Base-by-base conservation (phyloP, 148 eudicot genomes). In the Cornus kousa region DNA sequence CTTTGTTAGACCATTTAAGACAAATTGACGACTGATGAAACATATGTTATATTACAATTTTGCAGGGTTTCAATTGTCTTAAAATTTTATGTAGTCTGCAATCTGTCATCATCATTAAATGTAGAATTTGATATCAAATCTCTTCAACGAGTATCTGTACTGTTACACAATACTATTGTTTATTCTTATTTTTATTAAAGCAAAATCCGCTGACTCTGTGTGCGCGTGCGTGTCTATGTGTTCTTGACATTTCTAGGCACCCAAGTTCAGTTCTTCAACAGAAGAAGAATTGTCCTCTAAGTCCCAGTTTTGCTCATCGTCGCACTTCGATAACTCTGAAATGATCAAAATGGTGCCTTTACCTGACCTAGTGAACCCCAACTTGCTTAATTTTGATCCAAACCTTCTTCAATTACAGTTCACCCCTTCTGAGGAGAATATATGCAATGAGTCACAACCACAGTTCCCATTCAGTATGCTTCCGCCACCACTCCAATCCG, bases 261-360 rank as follows among this genome's bases (percentile, higher is more conserved):
- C 86, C 2, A 82, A 84, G 80, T 68, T 79, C 24, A 72, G 82
- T 74, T 80, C 78, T 65, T 86, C 87, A 73, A 64, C 78, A 19
- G 84, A 82, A 60, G 84, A 82, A 77, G 80, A 77, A 39, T 31
- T 80, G 19, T 35, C 64, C n/a, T 32, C 84, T 7, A 77, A 64
- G 50, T 48, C 82, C 31, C 73, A 46, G 19, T 79, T 70, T 35
- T 76, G 81, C 79, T 78, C 82, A 46, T 76, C 84, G 23, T 70
- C 82, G 48, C 68, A 62, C 70, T 28, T 48, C 16, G 68, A 69
- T 14, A 24, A 77, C 50, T 72, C 80, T 35, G 80, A 80, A 72
- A 71, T 77, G 64, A 83, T 82, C 74, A 64, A 72, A 24, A 71
- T 76, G 71, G 83, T 55, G 32, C 80, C 83, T 48, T 23, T 80